Percentiles rank a stretch among this genome's conserved stretches.
Evolutionary conservation across 306 rosid species (phyloP).

Genomic region (Cucumis melo): DNA sequence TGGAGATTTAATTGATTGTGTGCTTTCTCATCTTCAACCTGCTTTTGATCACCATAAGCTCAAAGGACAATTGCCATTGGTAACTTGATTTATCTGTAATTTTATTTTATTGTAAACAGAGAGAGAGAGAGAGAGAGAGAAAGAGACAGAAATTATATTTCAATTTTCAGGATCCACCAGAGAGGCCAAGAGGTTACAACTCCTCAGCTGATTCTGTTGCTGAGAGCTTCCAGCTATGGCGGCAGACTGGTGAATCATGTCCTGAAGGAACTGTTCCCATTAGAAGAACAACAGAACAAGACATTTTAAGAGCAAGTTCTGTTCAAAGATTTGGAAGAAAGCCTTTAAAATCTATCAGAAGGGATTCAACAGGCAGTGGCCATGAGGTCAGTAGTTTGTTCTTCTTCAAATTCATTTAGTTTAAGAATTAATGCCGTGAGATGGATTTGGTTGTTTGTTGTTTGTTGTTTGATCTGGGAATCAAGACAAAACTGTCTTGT

Average conservation of each 20-base stretch:
- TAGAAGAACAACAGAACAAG: conserved; percentile 61
- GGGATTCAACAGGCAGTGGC: conserved; percentile 75
- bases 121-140: not conserved
- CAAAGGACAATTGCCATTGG: conserved; percentile 73
- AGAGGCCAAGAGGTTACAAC: conserved; percentile 48
- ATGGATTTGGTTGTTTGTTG: not conserved
- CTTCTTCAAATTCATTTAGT: not conserved
- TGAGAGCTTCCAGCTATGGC: conserved; percentile 63
- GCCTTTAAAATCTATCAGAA: conserved; percentile 41
- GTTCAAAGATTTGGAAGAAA: conserved; percentile 63
- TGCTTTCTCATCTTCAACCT: conserved; percentile 69
- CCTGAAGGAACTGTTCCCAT: conserved; percentile 89
- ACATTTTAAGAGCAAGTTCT: conserved; percentile 73
- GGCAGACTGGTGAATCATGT: conserved; percentile 61
- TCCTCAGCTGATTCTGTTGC: conserved; percentile 19
- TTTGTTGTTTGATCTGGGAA: conserved; percentile 1
- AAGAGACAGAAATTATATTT: not conserved
- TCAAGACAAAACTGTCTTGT: not conserved
- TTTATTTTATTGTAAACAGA: not conserved
- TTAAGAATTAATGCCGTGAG: not conserved
- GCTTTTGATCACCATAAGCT: conserved; percentile 84
- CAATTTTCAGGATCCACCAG: conserved; percentile 74
- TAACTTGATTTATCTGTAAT: conserved; percentile 14
- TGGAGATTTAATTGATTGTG: conserved; percentile 92
- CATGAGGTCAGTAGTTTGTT: conserved; percentile 58